These are phyloP conservation scores for Marasmius oreades DNA, from an alignment of 1,284 basidiomycete species.

Conservation along the genomic window DNA sequence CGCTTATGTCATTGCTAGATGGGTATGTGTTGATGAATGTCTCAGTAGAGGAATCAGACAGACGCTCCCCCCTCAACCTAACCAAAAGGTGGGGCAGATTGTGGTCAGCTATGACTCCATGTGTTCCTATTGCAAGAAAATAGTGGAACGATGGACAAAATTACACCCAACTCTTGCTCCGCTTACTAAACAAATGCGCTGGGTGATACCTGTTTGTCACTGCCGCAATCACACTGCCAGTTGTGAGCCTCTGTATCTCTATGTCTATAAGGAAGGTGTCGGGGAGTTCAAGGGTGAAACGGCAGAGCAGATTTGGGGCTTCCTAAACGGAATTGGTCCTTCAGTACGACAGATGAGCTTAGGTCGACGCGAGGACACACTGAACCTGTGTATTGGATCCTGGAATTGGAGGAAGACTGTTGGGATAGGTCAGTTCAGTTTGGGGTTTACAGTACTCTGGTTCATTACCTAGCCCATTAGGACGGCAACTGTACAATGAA, in stretches of 20 bases:
- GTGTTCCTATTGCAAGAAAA: no score
- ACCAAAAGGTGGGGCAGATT: no score
- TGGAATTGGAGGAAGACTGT: constrained; percentile 24
- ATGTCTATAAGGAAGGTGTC: constrained; percentile 14
- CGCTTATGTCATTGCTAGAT: no score
- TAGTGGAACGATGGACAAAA: no score
- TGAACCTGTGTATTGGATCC: constrained; percentile 19
- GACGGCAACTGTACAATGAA: background rate
- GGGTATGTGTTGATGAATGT: no score
- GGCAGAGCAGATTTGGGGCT: constrained; percentile 21
- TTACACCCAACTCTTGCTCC: no score
- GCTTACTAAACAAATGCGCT: no score
- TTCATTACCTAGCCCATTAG: background rate
- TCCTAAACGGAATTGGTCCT: constrained; percentile 20
- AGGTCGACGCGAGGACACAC: constrained; percentile 22
- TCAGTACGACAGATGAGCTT: constrained; percentile 22
- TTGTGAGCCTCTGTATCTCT: background rate
- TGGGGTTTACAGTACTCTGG: background rate
- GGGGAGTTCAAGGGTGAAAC: constrained; percentile 25
- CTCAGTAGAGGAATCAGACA: no score
- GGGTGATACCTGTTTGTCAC: constrained; percentile 3
- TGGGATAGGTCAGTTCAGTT: constrained; percentile 3
- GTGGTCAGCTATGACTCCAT: no score
- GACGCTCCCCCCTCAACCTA: no score
- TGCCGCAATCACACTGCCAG: background rate